Conservation (phyloP, 1,284 basidiomycete genomes). For the Mycosarcoma mackinlayi region DNA sequence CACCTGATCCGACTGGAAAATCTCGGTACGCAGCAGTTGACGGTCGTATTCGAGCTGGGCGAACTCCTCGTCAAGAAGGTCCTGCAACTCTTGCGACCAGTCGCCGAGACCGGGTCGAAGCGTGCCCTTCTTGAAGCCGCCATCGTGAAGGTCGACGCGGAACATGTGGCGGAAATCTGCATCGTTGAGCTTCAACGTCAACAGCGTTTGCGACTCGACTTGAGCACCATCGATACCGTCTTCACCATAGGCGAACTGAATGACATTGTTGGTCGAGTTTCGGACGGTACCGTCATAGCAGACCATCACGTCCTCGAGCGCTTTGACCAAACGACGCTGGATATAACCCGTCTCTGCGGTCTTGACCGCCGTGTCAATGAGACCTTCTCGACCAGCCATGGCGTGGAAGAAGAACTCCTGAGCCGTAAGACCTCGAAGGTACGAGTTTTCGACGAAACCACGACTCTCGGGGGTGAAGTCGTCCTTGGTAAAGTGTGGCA, state of each 20-base stretch:
- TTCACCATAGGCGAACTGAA: conserved; percentile 97
- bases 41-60: conserved; percentile 81
- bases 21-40: conserved; percentile 78
- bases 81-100: conserved; percentile 84
- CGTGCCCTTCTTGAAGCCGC: conserved; percentile 73
- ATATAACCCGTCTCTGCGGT: conserved; percentile 99
- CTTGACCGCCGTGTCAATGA: conserved; percentile 99
- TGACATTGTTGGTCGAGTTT: conserved; percentile 79
- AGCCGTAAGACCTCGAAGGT: conserved; percentile 93
- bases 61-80: conserved; percentile 88
- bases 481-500: conserved; percentile 98
- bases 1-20: conserved; percentile 79
- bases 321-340: conserved; percentile 96
- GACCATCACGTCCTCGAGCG: conserved; percentile 96
- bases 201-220: conserved; percentile 93
- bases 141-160: conserved; percentile 83
- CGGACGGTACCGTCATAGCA: conserved; percentile 98
- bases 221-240: conserved; percentile 98
- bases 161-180: conserved; percentile 89
- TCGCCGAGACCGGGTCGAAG: conserved; percentile 95
- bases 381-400: conserved; percentile 98
- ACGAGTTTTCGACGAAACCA: conserved; percentile 99
- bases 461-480: conserved; percentile 98
- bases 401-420: conserved; percentile 99
- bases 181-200: conserved; percentile 86